A percentile compares a stretch with the other conserved stretches of the same genome.
These are phyloP conservation scores for Nothophytophthora sp. DNA, from an alignment of 352 stramenopile species.

Conservation along the genomic window DNA sequence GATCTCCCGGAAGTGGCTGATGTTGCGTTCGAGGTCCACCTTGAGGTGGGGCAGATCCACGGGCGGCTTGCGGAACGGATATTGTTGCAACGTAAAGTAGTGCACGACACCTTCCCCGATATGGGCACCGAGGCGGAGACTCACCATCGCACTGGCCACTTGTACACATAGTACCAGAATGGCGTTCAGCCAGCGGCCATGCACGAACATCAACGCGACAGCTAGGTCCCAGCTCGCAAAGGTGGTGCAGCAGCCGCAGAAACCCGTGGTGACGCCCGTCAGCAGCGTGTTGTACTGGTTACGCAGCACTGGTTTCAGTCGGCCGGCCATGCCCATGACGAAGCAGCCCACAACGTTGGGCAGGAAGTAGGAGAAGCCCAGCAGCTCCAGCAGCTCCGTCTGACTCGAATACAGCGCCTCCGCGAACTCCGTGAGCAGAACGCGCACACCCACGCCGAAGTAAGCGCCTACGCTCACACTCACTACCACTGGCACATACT, in stretches of 20 bases:
- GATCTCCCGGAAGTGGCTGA: constrained; percentile 39
- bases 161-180: constrained; percentile 51
- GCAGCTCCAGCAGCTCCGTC: constrained; percentile 44
- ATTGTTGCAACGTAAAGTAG: constrained; percentile 39
- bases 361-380: constrained; percentile 59
- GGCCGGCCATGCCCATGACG: constrained; percentile 53
- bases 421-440: constrained; percentile 53
- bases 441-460: constrained; percentile 45
- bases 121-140: constrained; percentile 48
- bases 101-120: constrained; percentile 43
- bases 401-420: constrained; percentile 34
- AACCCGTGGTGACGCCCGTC: constrained; percentile 62
- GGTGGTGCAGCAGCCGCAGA: constrained; percentile 69
- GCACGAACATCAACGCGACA: constrained; percentile 50
- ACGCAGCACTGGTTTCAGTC: constrained; percentile 45
- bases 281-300: constrained; percentile 51
- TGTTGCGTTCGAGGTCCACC: constrained; percentile 51
- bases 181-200: constrained; percentile 46
- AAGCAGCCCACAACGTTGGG: constrained; percentile 66
- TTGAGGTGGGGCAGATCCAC: constrained; percentile 53
- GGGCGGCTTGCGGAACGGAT: constrained; percentile 49
- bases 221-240: constrained; percentile 65
- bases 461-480: constrained; percentile 50
- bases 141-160: constrained; percentile 39
- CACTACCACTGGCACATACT: constrained; percentile 34